Evolutionary conservation across 169 alveolate species (phyloP).

Genomic region (Cystoisospora suis): DNA sequence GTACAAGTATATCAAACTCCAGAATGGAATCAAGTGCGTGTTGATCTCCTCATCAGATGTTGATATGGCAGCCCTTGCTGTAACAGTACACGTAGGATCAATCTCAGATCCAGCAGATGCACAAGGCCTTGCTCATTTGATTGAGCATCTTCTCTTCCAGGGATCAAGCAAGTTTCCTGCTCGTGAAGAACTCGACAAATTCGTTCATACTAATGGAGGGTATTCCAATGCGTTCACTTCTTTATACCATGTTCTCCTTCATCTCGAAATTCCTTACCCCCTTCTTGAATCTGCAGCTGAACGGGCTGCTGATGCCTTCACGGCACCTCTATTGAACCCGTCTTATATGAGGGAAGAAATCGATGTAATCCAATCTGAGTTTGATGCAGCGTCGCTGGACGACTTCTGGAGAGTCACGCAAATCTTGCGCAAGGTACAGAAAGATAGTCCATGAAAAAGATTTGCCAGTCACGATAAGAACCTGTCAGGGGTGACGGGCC

Average conservation of each 20-base stretch:
- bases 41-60: too few species aligned
- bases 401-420: background rate
- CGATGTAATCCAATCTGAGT: constrained; percentile 41
- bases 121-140: constrained; percentile 31
- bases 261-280: background rate
- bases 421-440: constrained; percentile 26
- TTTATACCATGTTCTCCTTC: background rate
- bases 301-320: background rate
- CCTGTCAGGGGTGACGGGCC: too few species aligned
- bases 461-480: too few species aligned
- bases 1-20: too few species aligned
- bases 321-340: background rate
- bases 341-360: background rate
- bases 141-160: constrained; percentile 21
- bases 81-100: constrained; percentile 17
- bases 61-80: too few species aligned
- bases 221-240: constrained; percentile 31
- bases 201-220: constrained; percentile 20
- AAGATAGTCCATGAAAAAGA: too few species aligned
- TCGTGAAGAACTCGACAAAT: too few species aligned
- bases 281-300: background rate
- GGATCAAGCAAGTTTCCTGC: background rate
- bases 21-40: too few species aligned
- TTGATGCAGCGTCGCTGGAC: background rate
- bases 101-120: background rate